Evolutionary conservation across 2,329 filamentous ascomycete species (phyloP).

Genomic region (Zymoseptoria tritici): DNA sequence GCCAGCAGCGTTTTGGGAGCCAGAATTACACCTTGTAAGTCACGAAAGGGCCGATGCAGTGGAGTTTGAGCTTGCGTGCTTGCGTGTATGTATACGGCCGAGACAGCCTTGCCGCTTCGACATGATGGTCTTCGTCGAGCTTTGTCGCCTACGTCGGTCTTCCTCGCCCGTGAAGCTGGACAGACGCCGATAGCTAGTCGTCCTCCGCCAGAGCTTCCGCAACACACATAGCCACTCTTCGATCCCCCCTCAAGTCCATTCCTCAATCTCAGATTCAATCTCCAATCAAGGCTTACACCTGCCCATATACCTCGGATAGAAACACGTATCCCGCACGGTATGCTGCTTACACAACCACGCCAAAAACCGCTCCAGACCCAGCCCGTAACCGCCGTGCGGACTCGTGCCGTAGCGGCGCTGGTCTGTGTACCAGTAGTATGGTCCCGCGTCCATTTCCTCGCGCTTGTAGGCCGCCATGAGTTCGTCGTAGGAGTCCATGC

Average conservation of each 20-base stretch:
- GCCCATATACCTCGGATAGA: slow-evolving; percentile 76
- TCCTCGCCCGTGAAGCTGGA: too few relatives aligned
- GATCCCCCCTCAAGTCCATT: not conserved
- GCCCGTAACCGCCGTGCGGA: slow-evolving; percentile 85
- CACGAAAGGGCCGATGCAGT: too few relatives aligned
- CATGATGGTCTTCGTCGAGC: too few relatives aligned
- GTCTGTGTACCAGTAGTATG: slow-evolving; percentile 98
- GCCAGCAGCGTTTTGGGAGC: too few relatives aligned
- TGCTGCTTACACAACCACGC: slow-evolving; percentile 61
- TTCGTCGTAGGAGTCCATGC: slow-evolving; percentile 86
- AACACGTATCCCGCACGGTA: slow-evolving; percentile 60
- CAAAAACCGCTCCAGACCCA: slow-evolving; percentile 78
- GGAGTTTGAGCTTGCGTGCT: too few relatives aligned
- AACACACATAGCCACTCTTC: not conserved
- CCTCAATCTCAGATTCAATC: not conserved
- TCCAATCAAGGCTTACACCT: slow-evolving; percentile 61
- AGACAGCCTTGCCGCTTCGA: too few relatives aligned
- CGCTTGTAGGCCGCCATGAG: slow-evolving; percentile 80
- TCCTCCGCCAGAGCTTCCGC: too few relatives aligned
- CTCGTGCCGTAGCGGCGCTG: slow-evolving; percentile 71
- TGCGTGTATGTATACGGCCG: too few relatives aligned
- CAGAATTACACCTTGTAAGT: too few relatives aligned
- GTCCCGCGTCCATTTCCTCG: slow-evolving; percentile 73
- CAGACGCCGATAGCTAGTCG: too few relatives aligned
- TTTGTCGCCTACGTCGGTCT: too few relatives aligned